Evolutionary conservation across 1,284 basidiomycete species (phyloP), one percentile per base, ranked within the genome.

Genomic region (Cystobasidium pallidum): DNA sequence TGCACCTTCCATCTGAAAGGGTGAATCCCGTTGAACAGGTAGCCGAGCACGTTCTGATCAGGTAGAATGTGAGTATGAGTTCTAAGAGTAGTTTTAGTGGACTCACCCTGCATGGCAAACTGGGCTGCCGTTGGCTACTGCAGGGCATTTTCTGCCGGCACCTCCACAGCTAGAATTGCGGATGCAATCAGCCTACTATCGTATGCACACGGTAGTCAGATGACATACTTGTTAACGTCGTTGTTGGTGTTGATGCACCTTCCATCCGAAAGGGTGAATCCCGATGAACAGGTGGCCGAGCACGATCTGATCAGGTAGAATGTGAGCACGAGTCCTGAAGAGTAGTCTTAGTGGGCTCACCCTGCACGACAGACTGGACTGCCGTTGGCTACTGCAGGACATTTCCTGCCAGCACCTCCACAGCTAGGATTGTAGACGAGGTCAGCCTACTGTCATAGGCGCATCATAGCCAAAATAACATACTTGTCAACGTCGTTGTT

Each of bases 161-260:
- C 36, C 39, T 17, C 58, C 58, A 21, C 58, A 61, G 21, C 58
- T 61, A n/a, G n/a, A n/a, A n/a, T n/a, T n/a, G n/a, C n/a, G n/a
- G n/a, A n/a, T n/a, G n/a, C n/a, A n/a, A n/a, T n/a, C n/a, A n/a
- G n/a, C n/a, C n/a, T n/a, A n/a, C n/a, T n/a, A n/a, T n/a, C n/a
- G n/a, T n/a, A n/a, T n/a, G n/a, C n/a, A n/a, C n/a, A n/a, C n/a
- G n/a, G n/a, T n/a, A n/a, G n/a, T 13, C 24, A n/a, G n/a, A n/a
- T n/a, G n/a, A 36, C 75, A 28, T 73, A 75, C 70, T 75, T 75
- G 59, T 73, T 74, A 24, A 68, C 67, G n/a, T n/a, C n/a, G n/a
- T n/a, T n/a, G n/a, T n/a, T n/a, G n/a, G n/a, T n/a, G n/a, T n/a
- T n/a, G n/a, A n/a, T n/a, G n/a, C n/a, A n/a, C n/a, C n/a, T 17